Evolutionary conservation across 805 yeast genomes (phyloP).

Genomic region (Teunomyces atbi): DNA sequence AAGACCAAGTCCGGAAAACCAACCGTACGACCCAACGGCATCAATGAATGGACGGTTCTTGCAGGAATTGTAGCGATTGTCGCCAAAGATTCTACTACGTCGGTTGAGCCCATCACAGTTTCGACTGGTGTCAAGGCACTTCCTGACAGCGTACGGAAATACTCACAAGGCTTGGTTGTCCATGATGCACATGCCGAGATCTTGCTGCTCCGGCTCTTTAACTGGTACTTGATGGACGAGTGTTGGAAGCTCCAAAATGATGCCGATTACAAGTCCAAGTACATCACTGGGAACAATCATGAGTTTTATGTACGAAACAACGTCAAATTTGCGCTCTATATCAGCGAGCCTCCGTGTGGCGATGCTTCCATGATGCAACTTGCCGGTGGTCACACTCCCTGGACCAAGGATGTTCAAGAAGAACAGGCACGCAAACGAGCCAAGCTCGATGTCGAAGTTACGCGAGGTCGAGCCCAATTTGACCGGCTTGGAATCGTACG

Average conservation of each 20-base stretch:
- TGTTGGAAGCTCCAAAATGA: slow-evolving; percentile 19
- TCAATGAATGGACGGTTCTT: slow-evolving; percentile 78
- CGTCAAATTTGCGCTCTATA: slow-evolving; percentile 53
- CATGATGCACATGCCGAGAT: slow-evolving; percentile 95
- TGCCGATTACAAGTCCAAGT: background rate
- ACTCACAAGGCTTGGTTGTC: slow-evolving; percentile 57
- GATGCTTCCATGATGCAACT: slow-evolving; percentile 67
- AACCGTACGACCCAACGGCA: slow-evolving; percentile 56
- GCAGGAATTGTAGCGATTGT: slow-evolving; percentile 63
- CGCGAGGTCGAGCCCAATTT: slow-evolving; percentile 66
- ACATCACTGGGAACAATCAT: background rate
- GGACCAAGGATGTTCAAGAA: slow-evolving; percentile 15
- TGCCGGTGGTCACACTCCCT: slow-evolving; percentile 17
- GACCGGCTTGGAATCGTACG: slow-evolving; percentile 63
- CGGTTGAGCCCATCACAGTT: slow-evolving; percentile 42
- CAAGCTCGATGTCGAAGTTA: slow-evolving; percentile 2
- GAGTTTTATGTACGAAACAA: slow-evolving; percentile 32
- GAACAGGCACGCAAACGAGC: slow-evolving; percentile 13
- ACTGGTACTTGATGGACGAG: slow-evolving; percentile 55
- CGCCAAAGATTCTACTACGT: background rate
- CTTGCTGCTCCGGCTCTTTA: slow-evolving; percentile 68
- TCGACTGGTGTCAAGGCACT: slow-evolving; percentile 83
- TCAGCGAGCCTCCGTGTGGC: slow-evolving; percentile 87
- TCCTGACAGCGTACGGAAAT: slow-evolving; percentile 51
- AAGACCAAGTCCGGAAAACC: slow-evolving; percentile 56